These are phyloP conservation scores for Neonectria punicea DNA, from an alignment of 2,329 filamentous ascomycete genomes.

Conservation along the genomic window DNA sequence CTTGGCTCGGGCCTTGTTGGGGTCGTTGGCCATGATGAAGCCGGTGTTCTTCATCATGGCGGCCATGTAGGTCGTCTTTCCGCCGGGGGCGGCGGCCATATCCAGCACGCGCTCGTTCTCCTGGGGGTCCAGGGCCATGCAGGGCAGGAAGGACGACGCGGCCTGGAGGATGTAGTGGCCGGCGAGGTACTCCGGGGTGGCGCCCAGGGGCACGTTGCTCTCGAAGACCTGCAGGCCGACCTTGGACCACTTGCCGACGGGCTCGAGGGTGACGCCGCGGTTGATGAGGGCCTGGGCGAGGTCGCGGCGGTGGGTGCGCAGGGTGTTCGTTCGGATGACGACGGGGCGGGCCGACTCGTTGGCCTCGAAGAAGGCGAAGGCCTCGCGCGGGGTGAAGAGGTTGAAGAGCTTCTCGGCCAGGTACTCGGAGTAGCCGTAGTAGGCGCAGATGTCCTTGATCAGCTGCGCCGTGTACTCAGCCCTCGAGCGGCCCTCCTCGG, in stretches of 20 bases:
- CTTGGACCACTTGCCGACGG: slow-evolving; percentile 98
- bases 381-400: slow-evolving; percentile 91
- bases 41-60: slow-evolving; percentile 97
- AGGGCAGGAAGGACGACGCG: slow-evolving; percentile 94
- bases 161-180: slow-evolving; percentile 99
- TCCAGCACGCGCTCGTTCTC: slow-evolving; percentile 92
- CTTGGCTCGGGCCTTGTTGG: slow-evolving; percentile 91
- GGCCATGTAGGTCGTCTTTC: slow-evolving; percentile 96
- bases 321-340: slow-evolving; percentile 96
- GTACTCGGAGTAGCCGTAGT: slow-evolving; percentile 95
- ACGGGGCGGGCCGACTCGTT: slow-evolving; percentile 95
- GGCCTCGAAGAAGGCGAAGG: slow-evolving; percentile 98
- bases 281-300: slow-evolving; percentile 95
- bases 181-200: slow-evolving; percentile 95
- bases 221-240: slow-evolving; percentile 98
- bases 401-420: slow-evolving; percentile 96
- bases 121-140: slow-evolving; percentile 96
- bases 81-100: slow-evolving; percentile 94
- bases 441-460: slow-evolving; percentile 90
- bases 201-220: slow-evolving; percentile 84
- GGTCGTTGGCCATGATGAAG: slow-evolving; percentile 95
- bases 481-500: slow-evolving; percentile 82
- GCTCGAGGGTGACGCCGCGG: slow-evolving; percentile 93
- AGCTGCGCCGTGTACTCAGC: slow-evolving; percentile 89
- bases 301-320: slow-evolving; percentile 79